Evolutionary conservation across 2,329 filamentous ascomycete genomes (phyloP), one percentile per base, ranked within the genome.

Genomic region (Hymenoscyphus salicellus): DNA sequence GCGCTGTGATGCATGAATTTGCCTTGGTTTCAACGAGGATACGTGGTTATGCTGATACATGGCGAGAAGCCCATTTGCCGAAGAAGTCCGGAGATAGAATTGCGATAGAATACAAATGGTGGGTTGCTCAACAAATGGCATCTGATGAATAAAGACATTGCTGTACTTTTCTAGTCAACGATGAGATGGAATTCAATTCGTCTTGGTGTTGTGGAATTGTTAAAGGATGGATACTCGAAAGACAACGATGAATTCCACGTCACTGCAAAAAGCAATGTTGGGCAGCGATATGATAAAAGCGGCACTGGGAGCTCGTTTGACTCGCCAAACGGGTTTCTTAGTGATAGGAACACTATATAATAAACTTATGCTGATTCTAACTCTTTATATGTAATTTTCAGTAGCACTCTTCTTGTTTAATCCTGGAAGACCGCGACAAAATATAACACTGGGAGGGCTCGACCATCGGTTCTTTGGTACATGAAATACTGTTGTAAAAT

Each of bases 1-100:
- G 46, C 23, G 46, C 46, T 52, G 23, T 52, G 46, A 52, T 52
- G 46, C 46, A 52, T 52, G 36, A 26, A 52, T 52, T 52, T 23
- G 46, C 46, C 20, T 52, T 52, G 10, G 46, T 52, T 52, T 52
- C 46, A 52, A 52, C 46, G 20, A 23, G 46, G 46, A 28, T 23
- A 52, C 46, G 46, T 52, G 46, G 46, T 10, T 23, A 52, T 52
- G 20, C 46, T 52, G 46, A 52, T 26, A 52, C 46, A 52, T 14
- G 46, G 46, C 14, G 10, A 52, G 23, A 23, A 23, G 20, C 5
- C 23, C 46, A 52, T 26, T 26, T 52, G 46, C 46, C 46, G 46
- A 52, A 26, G 46, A 26, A 26, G 8, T 16, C 46, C 46, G 20
- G 46, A 52, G 20, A 52, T 10, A 52, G 46, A 14, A 26, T 23